Evolutionary conservation across 164 flowering plant species (phyloP).

Genomic region (Taxillus chinensis): DNA sequence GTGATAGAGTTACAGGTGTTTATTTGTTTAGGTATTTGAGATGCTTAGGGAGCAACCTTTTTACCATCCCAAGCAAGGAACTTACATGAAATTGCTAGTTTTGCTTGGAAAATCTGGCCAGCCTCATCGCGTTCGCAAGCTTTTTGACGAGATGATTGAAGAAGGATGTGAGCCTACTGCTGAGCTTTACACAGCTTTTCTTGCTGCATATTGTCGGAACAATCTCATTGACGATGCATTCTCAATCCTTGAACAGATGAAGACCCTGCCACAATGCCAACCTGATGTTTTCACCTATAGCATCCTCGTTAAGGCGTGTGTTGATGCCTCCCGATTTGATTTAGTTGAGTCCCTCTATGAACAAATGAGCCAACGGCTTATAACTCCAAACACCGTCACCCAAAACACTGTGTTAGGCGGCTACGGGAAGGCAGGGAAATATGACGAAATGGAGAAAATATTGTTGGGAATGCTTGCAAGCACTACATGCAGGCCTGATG

Average conservation of each 20-base stretch:
- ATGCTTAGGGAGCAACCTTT: constrained; percentile 80
- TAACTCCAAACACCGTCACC: constrained; percentile 83
- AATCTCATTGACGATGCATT: constrained; percentile 70
- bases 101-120: constrained; percentile 78
- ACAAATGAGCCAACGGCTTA: constrained; percentile 64
- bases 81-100: constrained; percentile 85
- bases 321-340: constrained; percentile 60
- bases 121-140: constrained; percentile 59
- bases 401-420: constrained; percentile 83
- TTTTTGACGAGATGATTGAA: constrained; percentile 76
- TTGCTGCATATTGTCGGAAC: constrained; percentile 71
- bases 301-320: constrained; percentile 70
- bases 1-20: too few relatives aligned
- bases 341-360: constrained; percentile 56
- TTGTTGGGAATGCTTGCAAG: constrained; percentile 71
- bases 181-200: constrained; percentile 77
- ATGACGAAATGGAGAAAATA: constrained; percentile 77
- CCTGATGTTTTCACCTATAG: constrained; percentile 86
- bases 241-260: constrained; percentile 59
- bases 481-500: constrained; percentile 62
- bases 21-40: constrained; percentile 57
- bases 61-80: constrained; percentile 80
- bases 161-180: constrained; percentile 72
- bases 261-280: constrained; percentile 70
- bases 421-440: constrained; percentile 79